Percentiles rank a stretch among this genome's conserved stretches.
Evolutionary conservation across 1,284 basidiomycete species (phyloP).

Genomic region (Coniferiporia weirii): DNA sequence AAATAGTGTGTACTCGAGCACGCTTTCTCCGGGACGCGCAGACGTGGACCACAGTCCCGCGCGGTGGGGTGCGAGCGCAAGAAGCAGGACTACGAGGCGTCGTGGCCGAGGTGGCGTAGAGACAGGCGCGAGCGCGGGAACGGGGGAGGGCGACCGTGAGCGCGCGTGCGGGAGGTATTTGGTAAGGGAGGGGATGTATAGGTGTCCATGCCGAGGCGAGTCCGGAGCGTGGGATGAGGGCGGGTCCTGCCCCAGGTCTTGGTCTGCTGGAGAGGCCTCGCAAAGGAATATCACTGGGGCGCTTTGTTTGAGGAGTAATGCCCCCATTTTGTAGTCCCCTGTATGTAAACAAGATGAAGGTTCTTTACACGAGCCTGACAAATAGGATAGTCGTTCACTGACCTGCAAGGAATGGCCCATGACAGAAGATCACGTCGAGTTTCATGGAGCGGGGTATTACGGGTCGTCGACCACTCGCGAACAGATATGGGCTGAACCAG

Average conservation of each 20-base stretch:
- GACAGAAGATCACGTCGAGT: conserved; percentile 62
- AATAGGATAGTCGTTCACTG: conserved; percentile 7
- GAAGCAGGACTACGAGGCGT: conserved; percentile 48
- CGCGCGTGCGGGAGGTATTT: conserved; percentile 34
- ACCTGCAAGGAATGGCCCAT: conserved; percentile 58
- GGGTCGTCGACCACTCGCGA: conserved; percentile 53
- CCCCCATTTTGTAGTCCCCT: conserved; percentile 59
- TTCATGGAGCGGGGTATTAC: conserved; percentile 57
- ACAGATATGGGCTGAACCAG: conserved; percentile 64
- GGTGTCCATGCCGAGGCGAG: conserved; percentile 19
- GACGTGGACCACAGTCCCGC: conserved; percentile 50
- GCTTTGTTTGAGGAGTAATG: conserved; percentile 51
- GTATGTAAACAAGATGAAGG: neutral
- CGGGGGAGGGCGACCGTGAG: conserved; percentile 47
- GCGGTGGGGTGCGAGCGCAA: conserved; percentile 57
- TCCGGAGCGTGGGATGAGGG: conserved; percentile 11
- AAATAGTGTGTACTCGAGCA: conserved; percentile 54
- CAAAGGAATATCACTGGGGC: conserved; percentile 47
- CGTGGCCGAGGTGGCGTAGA: conserved; percentile 42
- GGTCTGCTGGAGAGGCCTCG: conserved; percentile 23
- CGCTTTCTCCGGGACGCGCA: conserved; percentile 53
- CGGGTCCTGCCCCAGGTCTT: conserved; percentile 7
- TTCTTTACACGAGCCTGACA: conserved; percentile 7
- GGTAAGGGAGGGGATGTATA: conserved; percentile 22
- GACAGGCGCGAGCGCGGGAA: conserved; percentile 38